Evolutionary conservation across 192 early-diverging fungal species (phyloP), one percentile per base, ranked within the genome.

Genomic region (Coemansia reversa): DNA sequence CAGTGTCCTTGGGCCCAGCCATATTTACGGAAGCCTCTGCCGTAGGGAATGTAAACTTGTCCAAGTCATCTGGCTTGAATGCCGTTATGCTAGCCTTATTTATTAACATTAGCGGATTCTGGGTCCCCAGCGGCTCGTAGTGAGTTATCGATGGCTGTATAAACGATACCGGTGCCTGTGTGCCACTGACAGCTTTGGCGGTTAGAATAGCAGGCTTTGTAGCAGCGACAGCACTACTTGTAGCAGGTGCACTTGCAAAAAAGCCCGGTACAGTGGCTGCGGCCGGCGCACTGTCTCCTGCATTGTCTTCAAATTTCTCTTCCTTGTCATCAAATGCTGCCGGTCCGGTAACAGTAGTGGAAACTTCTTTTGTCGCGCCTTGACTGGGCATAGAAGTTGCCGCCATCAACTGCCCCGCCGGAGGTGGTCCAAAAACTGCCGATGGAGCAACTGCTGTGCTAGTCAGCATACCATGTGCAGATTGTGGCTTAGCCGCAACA

Each of bases 11-110:
- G 12, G 63, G 65, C 0, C 70, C 63, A 8, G 66, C 66, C 42
- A 73, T 60, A 49, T 79, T 79, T 27, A 79, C 76, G 0, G 67
- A 62, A 1, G 65, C 63, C 11, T 70, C 61, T 29, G 66, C 61
- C 5, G 76, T 66, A 1, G 76, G 76, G 58, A 79, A 79, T 12
- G 71, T 74, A 18, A 79, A 79, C 63, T 79, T 74, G 71, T 79
- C 76, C 20, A 79, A 39, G 30, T 79, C 76, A 0, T 69, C 67
- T 25, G 76, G 76, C 58, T 74, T 79, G 68, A 79, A 79, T 8
- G 65, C 62, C 4, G 76, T 63, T 48, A 58, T 51, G 32, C 47
- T 55, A 18, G 67, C 76, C 19, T 64, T 64, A 25, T 63, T 64
- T 47, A 58, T 71, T 19, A 79, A 28, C 76, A 74, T 67, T 52